Evolutionary conservation across 495 filamentous ascomycete genomes (phyloP), one percentile per base, ranked within the genome.

Genomic region (Penicillium canescens): DNA sequence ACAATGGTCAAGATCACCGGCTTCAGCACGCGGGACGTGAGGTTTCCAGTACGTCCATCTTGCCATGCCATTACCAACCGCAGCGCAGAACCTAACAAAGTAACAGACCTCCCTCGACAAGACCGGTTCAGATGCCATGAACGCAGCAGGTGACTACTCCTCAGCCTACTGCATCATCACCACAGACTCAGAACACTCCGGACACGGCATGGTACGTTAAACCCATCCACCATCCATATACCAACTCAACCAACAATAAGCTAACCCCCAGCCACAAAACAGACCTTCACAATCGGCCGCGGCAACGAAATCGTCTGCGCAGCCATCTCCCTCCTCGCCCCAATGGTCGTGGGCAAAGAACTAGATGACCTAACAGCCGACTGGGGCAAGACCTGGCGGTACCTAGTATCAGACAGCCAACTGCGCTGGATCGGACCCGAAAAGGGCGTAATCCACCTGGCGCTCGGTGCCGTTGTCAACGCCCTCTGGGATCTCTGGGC

Each of bases 61-160:
- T 34, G 7, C 12, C 7, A 13, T 2, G 6, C 1, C 20, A 43
- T 23, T 49, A 18, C 14, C 52, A 12, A 34, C 13, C 34, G 2
- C 11, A 23, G 28, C 9, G 28, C 11, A 16, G 23, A 21, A 39
- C 10, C 38, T 61, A 39, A 55, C 40, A 23, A 35, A 12, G 7
- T 26, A 12, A 39, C 47, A 86, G 86, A 97, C 92, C 41, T 96
- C 92, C 36, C 83, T 97, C 41, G 90, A 96, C 73, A 94, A 93
- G 76, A 95, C 90, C 7, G 92, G 92, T 62, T 96, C 91, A 31
- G 92, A 97, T 81, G 92, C 92, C 65, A 97, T 97, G 92, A 96
- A 97, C 67, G 88, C 89, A 12, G 91, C 92, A 4, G 90, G 91
- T 34, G 92, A 97, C 75, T 97, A 96, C 72, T 93, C 89, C 2